phyloP scores from a whole-genome alignment of 2,329 filamentous ascomycete genomes.

The Spiromastix sp. region DNA sequence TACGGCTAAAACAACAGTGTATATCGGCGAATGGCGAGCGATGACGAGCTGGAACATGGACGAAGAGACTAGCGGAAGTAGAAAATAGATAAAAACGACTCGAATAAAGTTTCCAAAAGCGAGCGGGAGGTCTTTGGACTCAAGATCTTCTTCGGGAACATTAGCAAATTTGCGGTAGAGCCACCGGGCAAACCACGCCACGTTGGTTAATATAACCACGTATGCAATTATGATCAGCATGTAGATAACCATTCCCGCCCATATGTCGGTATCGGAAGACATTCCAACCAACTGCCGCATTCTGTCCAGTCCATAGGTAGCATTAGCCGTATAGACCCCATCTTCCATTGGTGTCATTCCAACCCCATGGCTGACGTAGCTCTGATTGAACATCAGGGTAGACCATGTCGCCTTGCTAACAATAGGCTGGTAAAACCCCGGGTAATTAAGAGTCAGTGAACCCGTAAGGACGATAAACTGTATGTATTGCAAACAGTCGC shows the following conservation, averaged over 20 bases:
- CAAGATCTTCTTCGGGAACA: slow-evolving; percentile 73
- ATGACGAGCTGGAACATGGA: slow-evolving; percentile 89
- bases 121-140: slow-evolving; percentile 86
- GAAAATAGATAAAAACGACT: slow-evolving; percentile 84
- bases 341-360: slow-evolving; percentile 62
- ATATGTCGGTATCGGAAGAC: slow-evolving; percentile 64
- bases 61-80: slow-evolving; percentile 74
- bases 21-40: slow-evolving; percentile 55
- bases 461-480: slow-evolving; percentile 86
- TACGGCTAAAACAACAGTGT: slow-evolving; percentile 63
- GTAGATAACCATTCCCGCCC: slow-evolving; percentile 91
- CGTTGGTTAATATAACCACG: slow-evolving; percentile 60
- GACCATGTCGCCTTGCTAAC: slow-evolving; percentile 86
- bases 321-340: slow-evolving; percentile 75
- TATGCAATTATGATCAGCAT: slow-evolving; percentile 64
- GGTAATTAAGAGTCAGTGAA: slow-evolving; percentile 77
- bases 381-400: slow-evolving; percentile 83
- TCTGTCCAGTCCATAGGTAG: slow-evolving; percentile 66
- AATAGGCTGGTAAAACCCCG: slow-evolving; percentile 87
- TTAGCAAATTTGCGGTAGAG: slow-evolving; percentile 59
- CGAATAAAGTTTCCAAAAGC: slow-evolving; percentile 68
- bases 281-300: slow-evolving; percentile 78
- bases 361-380: slow-evolving; percentile 61
- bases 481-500: slow-evolving; percentile 92
- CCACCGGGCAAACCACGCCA: slow-evolving; percentile 70